Base-by-base conservation (phyloP, 1,139 yeast genomes). In the Suhomyces ambrosiae region DNA sequence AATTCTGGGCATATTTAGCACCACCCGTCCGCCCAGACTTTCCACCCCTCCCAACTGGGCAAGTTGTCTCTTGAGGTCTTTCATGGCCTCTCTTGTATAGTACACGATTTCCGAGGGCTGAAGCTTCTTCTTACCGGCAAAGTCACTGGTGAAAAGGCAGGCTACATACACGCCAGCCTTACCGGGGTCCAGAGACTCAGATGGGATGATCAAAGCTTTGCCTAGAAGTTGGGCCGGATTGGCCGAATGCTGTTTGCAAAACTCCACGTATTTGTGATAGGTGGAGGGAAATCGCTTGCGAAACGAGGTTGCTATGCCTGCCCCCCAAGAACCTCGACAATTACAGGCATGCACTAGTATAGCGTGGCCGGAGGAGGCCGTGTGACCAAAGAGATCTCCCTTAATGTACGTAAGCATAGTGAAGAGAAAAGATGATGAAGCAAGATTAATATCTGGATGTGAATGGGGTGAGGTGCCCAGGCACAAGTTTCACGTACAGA, bases 271-370 rank as follows among this genome's bases (percentile, higher is more conserved):
- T 7, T 48, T 40, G 29, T 53, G 47, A 48, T 73, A 80, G 1
- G 87, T 53, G 38, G 63, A 52, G 2, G 86, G 87, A 53, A 67
- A 83, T 37, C 65, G 55, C 19, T 49, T 46, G 23, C 67, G 66
- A 54, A 85, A 79, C 7, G 59, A 66, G 2, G 66, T 66, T 0
- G 90, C 92, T 2, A 87, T 77, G 0, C 96, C 96, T 0, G 86
- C 92, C 3, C 95, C 94, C 96, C 96, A 87, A 0, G 72, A 55
- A 0, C 95, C 96, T 23, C 71, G 67, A 37, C 89, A 81, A 53
- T 87, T 87, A 54, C 95, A 87, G 0, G 95, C 82, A 55, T 87
- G 95, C 1, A 82, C 84, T 8, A 79, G 60, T 3, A 82, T 59
- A 0, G 75, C 45, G 6, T 64, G 63, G 0, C 60, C 54, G 3